Evolutionary conservation across 2,329 filamentous ascomycete species (phyloP).

Genomic region (Xylariales sp.): DNA sequence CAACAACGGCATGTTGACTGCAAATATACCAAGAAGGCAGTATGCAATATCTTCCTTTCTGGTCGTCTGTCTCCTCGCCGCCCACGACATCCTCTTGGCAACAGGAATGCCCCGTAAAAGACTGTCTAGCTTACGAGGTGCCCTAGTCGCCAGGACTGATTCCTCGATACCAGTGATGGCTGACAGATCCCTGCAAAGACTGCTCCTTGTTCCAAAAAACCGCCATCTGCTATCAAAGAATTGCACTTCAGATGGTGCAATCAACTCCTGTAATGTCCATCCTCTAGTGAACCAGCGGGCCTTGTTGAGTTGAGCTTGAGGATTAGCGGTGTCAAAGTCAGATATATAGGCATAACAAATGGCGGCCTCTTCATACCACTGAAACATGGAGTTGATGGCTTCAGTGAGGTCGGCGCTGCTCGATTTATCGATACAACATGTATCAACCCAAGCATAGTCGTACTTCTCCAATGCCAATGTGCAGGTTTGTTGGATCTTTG

Average conservation of each 20-base stretch:
- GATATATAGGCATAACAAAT: slow-evolving; percentile 17
- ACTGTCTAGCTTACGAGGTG: no score
- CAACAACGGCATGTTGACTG: background rate
- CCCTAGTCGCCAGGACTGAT: background rate
- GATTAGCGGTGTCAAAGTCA: slow-evolving; percentile 14
- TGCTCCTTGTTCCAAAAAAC: background rate
- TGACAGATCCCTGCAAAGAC: background rate
- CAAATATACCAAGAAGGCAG: slow-evolving; percentile 3
- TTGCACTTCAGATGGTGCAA: background rate
- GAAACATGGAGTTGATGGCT: slow-evolving; percentile 17
- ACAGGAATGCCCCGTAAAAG: background rate
- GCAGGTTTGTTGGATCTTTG: slow-evolving; percentile 13
- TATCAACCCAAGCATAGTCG: slow-evolving; percentile 12
- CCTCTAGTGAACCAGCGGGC: slow-evolving; percentile 13
- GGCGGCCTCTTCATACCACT: slow-evolving; percentile 12
- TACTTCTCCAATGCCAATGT: slow-evolving; percentile 7
- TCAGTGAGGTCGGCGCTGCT: slow-evolving; percentile 16
- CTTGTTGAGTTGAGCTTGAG: background rate
- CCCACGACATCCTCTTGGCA: background rate
- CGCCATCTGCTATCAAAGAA: slow-evolving; percentile 5
- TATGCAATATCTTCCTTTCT: background rate
- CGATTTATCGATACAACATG: slow-evolving; percentile 21
- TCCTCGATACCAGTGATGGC: background rate
- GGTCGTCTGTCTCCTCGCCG: background rate
- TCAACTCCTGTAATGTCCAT: slow-evolving; percentile 19